Evolutionary conservation across 2,329 filamentous ascomycete genomes (phyloP).

Genomic region (Plectosphaerella cucumerina): DNA sequence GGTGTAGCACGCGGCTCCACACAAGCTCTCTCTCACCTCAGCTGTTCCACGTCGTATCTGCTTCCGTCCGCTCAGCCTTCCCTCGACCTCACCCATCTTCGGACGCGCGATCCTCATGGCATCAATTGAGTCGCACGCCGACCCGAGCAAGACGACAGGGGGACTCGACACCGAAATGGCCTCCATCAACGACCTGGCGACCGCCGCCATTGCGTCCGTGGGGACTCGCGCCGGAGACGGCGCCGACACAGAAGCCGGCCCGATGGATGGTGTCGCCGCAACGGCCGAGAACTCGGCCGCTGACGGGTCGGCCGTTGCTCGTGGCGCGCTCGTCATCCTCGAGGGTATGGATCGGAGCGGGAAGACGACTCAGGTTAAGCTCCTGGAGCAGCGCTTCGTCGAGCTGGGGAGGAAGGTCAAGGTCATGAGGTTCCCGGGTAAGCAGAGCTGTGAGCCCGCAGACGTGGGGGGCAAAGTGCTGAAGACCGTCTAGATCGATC

Average conservation of each 20-base stretch:
- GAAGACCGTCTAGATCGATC: slow-evolving; percentile 60
- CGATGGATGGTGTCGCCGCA: not conserved
- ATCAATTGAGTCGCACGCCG: too few relatives aligned
- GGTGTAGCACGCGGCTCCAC: too few relatives aligned
- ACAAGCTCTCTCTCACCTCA: too few relatives aligned
- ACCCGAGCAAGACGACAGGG: too few relatives aligned
- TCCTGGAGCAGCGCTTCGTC: slow-evolving; percentile 54
- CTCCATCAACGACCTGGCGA: slow-evolving; percentile 46
- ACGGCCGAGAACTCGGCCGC: slow-evolving; percentile 1
- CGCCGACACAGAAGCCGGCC: slow-evolving; percentile 10
- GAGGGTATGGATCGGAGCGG: slow-evolving; percentile 88
- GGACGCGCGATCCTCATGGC: not conserved
- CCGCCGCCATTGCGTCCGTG: slow-evolving; percentile 40
- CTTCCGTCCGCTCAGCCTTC: too few relatives aligned
- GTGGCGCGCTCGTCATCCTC: slow-evolving; percentile 75
- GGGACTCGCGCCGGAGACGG: slow-evolving; percentile 22
- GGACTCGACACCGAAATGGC: slow-evolving; percentile 25
- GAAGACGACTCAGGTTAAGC: slow-evolving; percentile 84
- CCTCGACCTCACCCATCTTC: not conserved
- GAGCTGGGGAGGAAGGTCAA: slow-evolving; percentile 44
- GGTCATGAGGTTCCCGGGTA: slow-evolving; percentile 56
- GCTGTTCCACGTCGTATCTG: too few relatives aligned
- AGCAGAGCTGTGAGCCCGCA: slow-evolving; percentile 13
- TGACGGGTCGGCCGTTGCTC: slow-evolving; percentile 20
- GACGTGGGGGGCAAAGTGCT: not conserved